These are phyloP conservation scores for Aspergillus ellipticus DNA, from an alignment of 495 filamentous ascomycete species.

Conservation along the genomic window DNA sequence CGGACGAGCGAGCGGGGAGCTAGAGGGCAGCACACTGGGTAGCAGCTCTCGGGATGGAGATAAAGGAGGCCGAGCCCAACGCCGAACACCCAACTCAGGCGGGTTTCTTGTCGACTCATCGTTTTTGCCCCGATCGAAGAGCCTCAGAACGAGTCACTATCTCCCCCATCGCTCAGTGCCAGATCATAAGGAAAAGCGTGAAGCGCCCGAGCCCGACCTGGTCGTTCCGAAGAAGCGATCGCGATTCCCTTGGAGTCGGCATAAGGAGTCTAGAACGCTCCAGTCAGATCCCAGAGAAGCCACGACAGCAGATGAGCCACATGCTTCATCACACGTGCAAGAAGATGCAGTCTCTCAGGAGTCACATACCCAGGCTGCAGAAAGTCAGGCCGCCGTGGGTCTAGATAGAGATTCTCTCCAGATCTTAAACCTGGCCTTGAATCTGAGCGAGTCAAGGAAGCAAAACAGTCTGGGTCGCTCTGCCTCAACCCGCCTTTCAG, in stretches of 20 bases:
- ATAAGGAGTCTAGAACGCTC: slow-evolving; percentile 28
- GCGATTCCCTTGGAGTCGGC: slow-evolving; percentile 37
- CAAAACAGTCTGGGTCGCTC: slow-evolving; percentile 39
- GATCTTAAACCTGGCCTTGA: slow-evolving; percentile 87
- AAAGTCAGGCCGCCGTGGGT: slow-evolving; percentile 23
- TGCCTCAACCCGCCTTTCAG: slow-evolving; percentile 26
- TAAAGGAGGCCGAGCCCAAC: slow-evolving; percentile 22
- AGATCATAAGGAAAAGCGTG: slow-evolving; percentile 30
- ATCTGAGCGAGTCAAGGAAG: slow-evolving; percentile 77
- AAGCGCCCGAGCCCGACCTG: slow-evolving; percentile 28
- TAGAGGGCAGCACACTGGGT: slow-evolving; percentile 40
- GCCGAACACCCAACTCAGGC: slow-evolving; percentile 37
- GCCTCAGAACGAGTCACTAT: slow-evolving; percentile 24
- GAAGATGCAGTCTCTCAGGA: slow-evolving; percentile 4
- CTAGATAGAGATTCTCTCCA: slow-evolving; percentile 74
- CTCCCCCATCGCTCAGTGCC: slow-evolving; percentile 25
- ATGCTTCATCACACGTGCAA: not conserved
- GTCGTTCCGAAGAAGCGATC: slow-evolving; percentile 38
- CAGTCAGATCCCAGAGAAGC: slow-evolving; percentile 8
- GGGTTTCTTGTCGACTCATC: slow-evolving; percentile 45
- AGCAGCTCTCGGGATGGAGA: slow-evolving; percentile 40
- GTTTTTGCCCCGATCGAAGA: slow-evolving; percentile 29
- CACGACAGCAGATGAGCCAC: not conserved
- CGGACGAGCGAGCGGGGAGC: slow-evolving; percentile 31
- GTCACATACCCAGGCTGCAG: slow-evolving; percentile 10